These are phyloP conservation scores for Colletotrichum agaves DNA, from an alignment of 2,329 filamentous ascomycete species.

Conservation along the genomic window DNA sequence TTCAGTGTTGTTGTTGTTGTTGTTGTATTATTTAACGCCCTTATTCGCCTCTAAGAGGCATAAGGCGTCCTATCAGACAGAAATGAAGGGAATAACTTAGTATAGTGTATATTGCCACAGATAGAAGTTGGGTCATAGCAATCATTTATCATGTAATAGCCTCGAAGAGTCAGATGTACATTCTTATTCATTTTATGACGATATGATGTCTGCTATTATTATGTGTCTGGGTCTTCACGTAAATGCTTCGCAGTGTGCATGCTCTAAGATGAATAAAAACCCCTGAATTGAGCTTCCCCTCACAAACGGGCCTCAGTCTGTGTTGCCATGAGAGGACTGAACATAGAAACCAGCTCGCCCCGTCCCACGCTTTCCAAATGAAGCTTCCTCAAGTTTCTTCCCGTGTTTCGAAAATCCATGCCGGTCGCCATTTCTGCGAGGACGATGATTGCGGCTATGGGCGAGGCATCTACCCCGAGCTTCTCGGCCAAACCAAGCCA, in stretches of 20 bases:
- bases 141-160: too few species aligned
- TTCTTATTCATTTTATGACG: too few species aligned
- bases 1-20: too few species aligned
- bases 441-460: constrained; percentile 19
- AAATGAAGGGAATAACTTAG: too few species aligned
- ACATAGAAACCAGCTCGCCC: not conserved
- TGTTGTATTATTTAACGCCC: too few species aligned
- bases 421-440: constrained; percentile 23
- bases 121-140: too few species aligned
- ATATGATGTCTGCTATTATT: too few species aligned
- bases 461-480: constrained; percentile 20
- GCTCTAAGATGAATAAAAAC: not conserved
- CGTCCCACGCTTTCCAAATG: constrained; percentile 2
- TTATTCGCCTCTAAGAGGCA: too few species aligned
- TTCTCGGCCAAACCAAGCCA: constrained; percentile 20
- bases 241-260: not conserved
- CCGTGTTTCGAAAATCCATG: constrained; percentile 1
- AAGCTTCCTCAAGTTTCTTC: constrained; percentile 12
- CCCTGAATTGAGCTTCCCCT: not conserved
- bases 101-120: too few species aligned
- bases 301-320: constrained; percentile 11
- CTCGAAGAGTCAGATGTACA: too few species aligned
- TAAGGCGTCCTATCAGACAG: too few species aligned
- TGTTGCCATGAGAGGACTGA: not conserved
- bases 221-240: too few species aligned